phyloP scores from a whole-genome alignment of 176 grass and related monocot genomes.

The Melocanna baccifera region DNA sequence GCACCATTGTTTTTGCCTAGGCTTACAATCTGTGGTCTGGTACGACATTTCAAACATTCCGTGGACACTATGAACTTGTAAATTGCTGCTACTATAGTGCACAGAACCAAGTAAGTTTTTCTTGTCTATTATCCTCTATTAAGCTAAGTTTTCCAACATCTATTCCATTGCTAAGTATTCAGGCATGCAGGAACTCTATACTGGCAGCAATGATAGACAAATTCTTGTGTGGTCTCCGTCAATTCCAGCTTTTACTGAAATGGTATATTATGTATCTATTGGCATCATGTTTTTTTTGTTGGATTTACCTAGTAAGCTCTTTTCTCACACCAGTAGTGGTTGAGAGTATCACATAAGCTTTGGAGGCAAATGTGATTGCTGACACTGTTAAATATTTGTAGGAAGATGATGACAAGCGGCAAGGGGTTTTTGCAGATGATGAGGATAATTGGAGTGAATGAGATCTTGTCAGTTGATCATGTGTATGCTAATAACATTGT shows the following conservation, averaged over 20 bases:
- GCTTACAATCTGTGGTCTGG: constrained; percentile 82
- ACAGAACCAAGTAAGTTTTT: constrained; percentile 60
- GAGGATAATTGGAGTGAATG: constrained; percentile 89
- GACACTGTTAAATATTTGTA: constrained; percentile 19
- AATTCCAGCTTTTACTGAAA: constrained; percentile 54
- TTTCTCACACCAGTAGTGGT: neutral
- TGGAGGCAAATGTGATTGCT: neutral
- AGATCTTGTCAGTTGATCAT: constrained; percentile 11
- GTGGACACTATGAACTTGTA: constrained; percentile 84
- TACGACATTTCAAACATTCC: constrained; percentile 53
- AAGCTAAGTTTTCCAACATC: neutral
- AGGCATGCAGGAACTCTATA: constrained; percentile 77
- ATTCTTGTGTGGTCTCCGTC: constrained; percentile 95
- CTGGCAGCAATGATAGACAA: constrained; percentile 92
- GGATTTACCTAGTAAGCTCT: constrained; percentile 4
- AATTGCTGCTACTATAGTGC: constrained; percentile 79
- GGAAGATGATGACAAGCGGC: constrained; percentile 54
- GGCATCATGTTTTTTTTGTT: neutral
- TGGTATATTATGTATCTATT: constrained; percentile 46
- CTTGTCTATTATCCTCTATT: constrained; percentile 11
- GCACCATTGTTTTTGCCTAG: constrained; percentile 37
- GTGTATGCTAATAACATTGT: constrained; percentile 19
- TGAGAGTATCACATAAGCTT: neutral
- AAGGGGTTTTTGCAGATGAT: constrained; percentile 39
- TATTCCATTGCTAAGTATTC: constrained; percentile 31